Base-by-base conservation (phyloP, 495 filamentous ascomycete genomes). In the Xylaria cubensis region DNA sequence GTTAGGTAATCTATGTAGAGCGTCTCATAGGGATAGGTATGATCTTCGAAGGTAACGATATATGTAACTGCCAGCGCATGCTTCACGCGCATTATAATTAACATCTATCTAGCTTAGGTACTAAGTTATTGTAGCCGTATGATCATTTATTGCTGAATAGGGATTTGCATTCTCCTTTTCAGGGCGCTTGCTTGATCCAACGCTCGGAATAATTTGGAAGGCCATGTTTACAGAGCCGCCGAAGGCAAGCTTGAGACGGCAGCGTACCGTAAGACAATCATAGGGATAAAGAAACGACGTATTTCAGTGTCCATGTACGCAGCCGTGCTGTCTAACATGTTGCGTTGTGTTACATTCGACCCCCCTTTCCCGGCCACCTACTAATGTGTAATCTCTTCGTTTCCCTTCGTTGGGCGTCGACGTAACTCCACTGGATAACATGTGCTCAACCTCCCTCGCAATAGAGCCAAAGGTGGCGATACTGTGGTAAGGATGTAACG, bases 321-420 rank as follows among this genome's bases (percentile, higher is more conserved):
- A 56, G 59, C 59, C 50, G 69, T 56, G 32, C 59, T 32, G 48
- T 46, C 46, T 17, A 24, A 34, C 26, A 15, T 55, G 56, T 69
- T 48, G 55, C 36, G 68, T 46, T 17, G 39, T 21, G 62, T 63
- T 70, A n/a, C 32, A 55, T 48, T 17, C 48, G 46, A 13, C 69
- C 59, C 50, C 46, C 48, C 46, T 44, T 62, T 69, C 51, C 21
- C 29, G 36, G 55, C 67, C 56, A 4, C 39, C 4, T 29, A 46
- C 26, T 13, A 8, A 48, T 26, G 39, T 39, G 17, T 29, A 12
- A 34, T 64, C 39, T 46, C 39, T 42, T 42, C 50, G 50, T 21
- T 21, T 56, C 12, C 50, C 50, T 67, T 46, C 13, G 26, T 36
- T 44, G 26, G 21, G 61, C 61, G 29, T 26, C 32, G 36, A 64